A percentile compares a stretch with the other conserved stretches of the same genome.
phyloP scores from a whole-genome alignment of 139 green algal genomes.

The Chlamydomonas asymmetrica region DNA sequence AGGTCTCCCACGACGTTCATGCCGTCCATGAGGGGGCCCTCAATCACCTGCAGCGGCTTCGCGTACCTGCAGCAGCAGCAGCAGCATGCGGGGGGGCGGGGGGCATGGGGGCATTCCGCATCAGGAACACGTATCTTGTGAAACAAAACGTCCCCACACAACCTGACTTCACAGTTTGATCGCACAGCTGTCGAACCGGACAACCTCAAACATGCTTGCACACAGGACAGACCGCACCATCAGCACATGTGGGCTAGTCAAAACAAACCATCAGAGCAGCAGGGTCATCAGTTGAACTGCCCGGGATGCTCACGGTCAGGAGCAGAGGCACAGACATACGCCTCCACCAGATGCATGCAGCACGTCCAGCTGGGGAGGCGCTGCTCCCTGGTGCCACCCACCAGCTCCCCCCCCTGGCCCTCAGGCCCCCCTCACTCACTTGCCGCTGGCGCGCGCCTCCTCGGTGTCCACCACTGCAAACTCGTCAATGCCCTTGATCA shows the following conservation, averaged over 20 bases:
- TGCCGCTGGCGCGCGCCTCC: conserved; percentile 76
- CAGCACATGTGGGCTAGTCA: no score
- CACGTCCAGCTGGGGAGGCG: no score
- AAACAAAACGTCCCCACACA: no score
- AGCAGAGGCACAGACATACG: conserved; percentile 1
- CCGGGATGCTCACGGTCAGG: no score
- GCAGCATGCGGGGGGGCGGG: neutral
- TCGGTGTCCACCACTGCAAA: conserved; percentile 89
- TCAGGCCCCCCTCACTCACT: conserved; percentile 77
- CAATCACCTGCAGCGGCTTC: conserved; percentile 92
- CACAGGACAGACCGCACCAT: no score
- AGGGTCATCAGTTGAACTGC: no score
- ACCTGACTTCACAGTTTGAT: no score
- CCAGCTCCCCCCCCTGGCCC: conserved; percentile 94
- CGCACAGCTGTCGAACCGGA: no score
- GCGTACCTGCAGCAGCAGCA: conserved; percentile 54
- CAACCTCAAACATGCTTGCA: no score
- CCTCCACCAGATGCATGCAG: no score
- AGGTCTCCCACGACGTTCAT: conserved; percentile 99
- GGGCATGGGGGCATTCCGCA: neutral
- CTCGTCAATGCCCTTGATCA: conserved; percentile 98
- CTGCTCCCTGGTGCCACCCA: no score
- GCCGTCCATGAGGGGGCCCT: conserved; percentile 97
- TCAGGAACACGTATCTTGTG: neutral
- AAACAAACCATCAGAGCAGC: no score